Base-by-base conservation (phyloP, 306 rosid genomes). In the Cyclanthera cordifolia region DNA sequence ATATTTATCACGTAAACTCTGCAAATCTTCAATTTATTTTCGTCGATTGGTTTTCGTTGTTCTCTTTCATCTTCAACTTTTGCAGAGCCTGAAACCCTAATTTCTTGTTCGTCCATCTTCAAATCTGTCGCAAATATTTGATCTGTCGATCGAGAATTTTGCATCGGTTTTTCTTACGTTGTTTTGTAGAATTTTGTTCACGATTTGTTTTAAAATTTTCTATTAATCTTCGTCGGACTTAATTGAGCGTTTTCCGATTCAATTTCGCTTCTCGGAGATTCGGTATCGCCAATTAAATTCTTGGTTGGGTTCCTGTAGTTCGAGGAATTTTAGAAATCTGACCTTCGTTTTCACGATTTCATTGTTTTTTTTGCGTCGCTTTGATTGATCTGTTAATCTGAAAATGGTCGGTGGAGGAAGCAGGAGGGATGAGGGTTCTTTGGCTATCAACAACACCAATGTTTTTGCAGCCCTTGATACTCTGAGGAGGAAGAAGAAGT, bases 401-500 rank as follows among this genome's bases (percentile, higher is more conserved):
- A 53, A 80, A 70, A 87, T 91, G 97, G 86, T 82, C 6, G 97
- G 96, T 14, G 96, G 97, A 43, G 91, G 97, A 79, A 83, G 84
- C 84, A 77, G 88, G 83, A 87, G 96, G 73, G 96, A 88, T 20
- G 91, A 91, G 34, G 94, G 96, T 17, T 91, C 96, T 73, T 65
- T 86, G 86, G 80, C 82, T 72, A 81, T 89, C 64, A 88, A 81
- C 75, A 91, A 82, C 84, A 73, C 87, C 8, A 91, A 91, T 56
- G 97, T 91, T 39, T 91, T 91, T 74, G 96, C 92, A 3, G 97
- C 97, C 64, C 85, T 91, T 0, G 97, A 91, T 47, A 79, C 92
- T 57, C 82, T 89, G 49, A 85, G 85, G 86, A 91, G 82, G 88
- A 91, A 91, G 90, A 91, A 87, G 95, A 88, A 88, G 78, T 83